Base-by-base conservation (phyloP, 805 yeast species). In the Hanseniaspora nectarophila region DNA sequence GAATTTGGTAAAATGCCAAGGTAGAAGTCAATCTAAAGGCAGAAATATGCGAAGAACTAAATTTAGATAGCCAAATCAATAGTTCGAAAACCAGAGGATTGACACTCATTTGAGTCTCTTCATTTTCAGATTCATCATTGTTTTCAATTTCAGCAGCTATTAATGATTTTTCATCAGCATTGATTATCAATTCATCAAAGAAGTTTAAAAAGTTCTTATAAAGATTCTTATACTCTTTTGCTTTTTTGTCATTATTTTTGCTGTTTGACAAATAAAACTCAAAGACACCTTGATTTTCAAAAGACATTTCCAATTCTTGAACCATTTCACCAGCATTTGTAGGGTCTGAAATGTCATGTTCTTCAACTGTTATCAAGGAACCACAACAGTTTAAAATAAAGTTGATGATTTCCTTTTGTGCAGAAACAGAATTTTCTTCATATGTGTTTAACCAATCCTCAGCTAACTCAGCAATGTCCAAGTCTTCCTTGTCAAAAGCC, bases 311-410 rank as follows among this genome's bases (percentile, higher is more conserved):
- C 26, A 88, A 66, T 63, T 86, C 95, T 4, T 74, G 78, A 9
- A 85, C 75, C 0, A 95, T 85, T 33, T 81, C 83, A 15, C 75
- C 69, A 0, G 92, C 84, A 7, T 85, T 76, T 39, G 83, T 88
- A 50, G 75, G 70, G 59, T 80, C 81, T 23, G 70, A 71, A 46
- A 86, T 80, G 62, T 88, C 96, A 63, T 89, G 95, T 26, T 78
- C 76, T 54, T 80, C 81, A 9, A 85, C 75, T 24, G 75, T 76
- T 1, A 78, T 71, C 20, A 77, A 71, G 46, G 88, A 81, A 0
- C 95, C 95, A 61, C 85, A 78, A 45, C 80, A 70, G 54, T 88
- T 71, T 38, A 89, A 67, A 1, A 85, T 58, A 46, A 87, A 70
- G 63, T 89, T 88, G 40, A 88, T 67, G 47, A 88, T 65, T 34